Base-by-base conservation (phyloP, 345 rosid genomes). In the Aurinia saxatilis region DNA sequence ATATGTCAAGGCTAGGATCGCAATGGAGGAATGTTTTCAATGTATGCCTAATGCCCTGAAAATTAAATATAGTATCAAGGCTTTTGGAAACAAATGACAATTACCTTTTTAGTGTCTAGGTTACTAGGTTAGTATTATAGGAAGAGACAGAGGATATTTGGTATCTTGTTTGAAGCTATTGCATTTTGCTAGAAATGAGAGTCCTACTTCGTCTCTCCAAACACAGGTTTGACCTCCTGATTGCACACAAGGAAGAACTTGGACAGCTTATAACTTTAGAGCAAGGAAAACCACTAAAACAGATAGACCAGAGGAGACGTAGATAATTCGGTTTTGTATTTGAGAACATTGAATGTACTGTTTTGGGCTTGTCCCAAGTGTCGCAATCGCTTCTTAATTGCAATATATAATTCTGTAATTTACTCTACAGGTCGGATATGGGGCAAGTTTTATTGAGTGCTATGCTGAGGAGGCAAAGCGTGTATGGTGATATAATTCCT, bases 231-330 rank as follows among this genome's bases (percentile, higher is more conserved):
- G 90, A 90, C 69, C 80, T 90, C 46, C 69, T 93, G 57, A 63
- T 90, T 73, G 71, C 84, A 61, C 86, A 90, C 80, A 86, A 84
- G 78, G 95, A 93, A 76, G 95, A 93, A 64, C 88, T 93, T 71
- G 99, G 92, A 57, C 90, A 87, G 71, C 82, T 90, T 46, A 90
- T 93, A 67, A 90, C 97, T 36, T 77, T 90, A 70, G 99, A 93
- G 84, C 92, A 86, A 82, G 99, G 99, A 40, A 93, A 93, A 70
- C 97, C 99, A 64, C 75, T 93, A 39, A 81, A 83, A 67, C 97
- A 93, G n/a, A n/a, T n/a, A n/a, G 66, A 92, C 99, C 68, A 64
- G 83, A 12, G 97, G 95, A 31, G 97, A 93, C 96, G 99, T 93
- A 79, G 52, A 34, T 19, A 16, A 41, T 80, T 45, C 47, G 10